A percentile compares a stretch with the other conserved stretches of the same genome.
Evolutionary conservation across 1,284 basidiomycete genomes (phyloP).

Genomic region (Cryptococcus sp.): DNA sequence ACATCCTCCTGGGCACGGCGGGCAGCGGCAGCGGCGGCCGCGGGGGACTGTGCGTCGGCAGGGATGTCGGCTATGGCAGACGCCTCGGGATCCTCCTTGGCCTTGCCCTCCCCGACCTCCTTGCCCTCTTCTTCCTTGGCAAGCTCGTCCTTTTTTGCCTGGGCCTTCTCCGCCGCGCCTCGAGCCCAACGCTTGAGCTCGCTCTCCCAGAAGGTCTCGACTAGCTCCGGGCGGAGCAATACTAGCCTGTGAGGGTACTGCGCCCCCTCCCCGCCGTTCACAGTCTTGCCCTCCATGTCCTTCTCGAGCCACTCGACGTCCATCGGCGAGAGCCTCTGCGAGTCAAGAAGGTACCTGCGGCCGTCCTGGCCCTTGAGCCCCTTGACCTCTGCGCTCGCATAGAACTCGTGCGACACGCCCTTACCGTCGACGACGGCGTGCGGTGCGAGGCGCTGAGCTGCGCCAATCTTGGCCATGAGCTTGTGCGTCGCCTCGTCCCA

Average conservation of each 20-base stretch:
- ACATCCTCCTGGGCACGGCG: constrained; percentile 28
- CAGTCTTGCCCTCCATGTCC: constrained; percentile 46
- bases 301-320: constrained; percentile 58
- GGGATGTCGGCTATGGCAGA: constrained; percentile 49
- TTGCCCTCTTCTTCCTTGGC: constrained; percentile 21
- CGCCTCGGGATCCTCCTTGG: constrained; percentile 51
- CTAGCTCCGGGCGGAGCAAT: constrained; percentile 58
- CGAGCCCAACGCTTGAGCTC: constrained; percentile 57
- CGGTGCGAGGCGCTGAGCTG: constrained; percentile 53
- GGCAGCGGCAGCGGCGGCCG: constrained; percentile 26
- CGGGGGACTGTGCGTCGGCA: constrained; percentile 31
- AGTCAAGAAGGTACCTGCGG: constrained; percentile 57
- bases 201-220: constrained; percentile 56
- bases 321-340: constrained; percentile 55
- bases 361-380: constrained; percentile 58
- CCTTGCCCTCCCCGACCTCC: constrained; percentile 14
- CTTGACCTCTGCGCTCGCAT: constrained; percentile 58
- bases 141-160: constrained; percentile 16
- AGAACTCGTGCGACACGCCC: constrained; percentile 53
- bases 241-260: constrained; percentile 56
- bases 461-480: constrained; percentile 54
- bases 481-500: constrained; percentile 54
- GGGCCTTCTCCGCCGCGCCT: constrained; percentile 43
- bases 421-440: constrained; percentile 54
- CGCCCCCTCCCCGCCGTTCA: constrained; percentile 21